A percentile compares a stretch with the other conserved stretches of the same genome.
These are phyloP conservation scores for Ustilago esculenta DNA, from an alignment of 1,284 basidiomycete species.

Conservation along the genomic window DNA sequence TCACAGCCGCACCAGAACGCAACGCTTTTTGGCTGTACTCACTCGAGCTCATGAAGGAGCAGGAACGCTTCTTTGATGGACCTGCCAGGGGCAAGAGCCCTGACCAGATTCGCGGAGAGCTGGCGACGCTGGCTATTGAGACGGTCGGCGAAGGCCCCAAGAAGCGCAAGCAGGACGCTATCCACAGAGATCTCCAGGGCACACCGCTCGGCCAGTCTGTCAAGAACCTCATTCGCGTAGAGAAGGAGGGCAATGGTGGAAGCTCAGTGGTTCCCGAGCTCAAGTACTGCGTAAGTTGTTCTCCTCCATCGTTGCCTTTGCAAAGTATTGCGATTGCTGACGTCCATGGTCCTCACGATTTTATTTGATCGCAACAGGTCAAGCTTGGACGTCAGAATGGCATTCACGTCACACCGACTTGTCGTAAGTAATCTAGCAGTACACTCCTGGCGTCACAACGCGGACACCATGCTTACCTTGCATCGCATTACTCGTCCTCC, in stretches of 20 bases:
- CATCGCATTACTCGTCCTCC: neutral
- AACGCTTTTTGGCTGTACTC: slow-evolving; percentile 63
- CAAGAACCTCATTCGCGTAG: slow-evolving; percentile 75
- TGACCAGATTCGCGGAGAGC: slow-evolving; percentile 78
- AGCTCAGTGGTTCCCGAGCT: slow-evolving; percentile 81
- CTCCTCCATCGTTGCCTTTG: no score
- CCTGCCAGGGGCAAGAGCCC: slow-evolving; percentile 77
- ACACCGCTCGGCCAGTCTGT: slow-evolving; percentile 68
- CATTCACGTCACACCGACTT: slow-evolving; percentile 90
- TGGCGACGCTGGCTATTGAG: slow-evolving; percentile 73
- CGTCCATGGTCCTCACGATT: no score
- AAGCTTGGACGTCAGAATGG: slow-evolving; percentile 91
- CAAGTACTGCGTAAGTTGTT: slow-evolving; percentile 75
- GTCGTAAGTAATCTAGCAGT: slow-evolving; percentile 54
- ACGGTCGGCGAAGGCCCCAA: slow-evolving; percentile 68
- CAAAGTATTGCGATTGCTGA: no score
- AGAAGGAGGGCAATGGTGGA: slow-evolving; percentile 77
- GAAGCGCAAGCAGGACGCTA: slow-evolving; percentile 58
- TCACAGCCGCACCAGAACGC: slow-evolving; percentile 25
- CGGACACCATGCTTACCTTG: neutral
- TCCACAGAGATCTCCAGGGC: slow-evolving; percentile 69
- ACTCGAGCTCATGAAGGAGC: slow-evolving; percentile 77
- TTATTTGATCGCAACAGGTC: slow-evolving; percentile 21
- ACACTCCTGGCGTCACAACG: neutral
- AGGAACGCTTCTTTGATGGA: slow-evolving; percentile 81